Evolutionary conservation across 1,284 basidiomycete species (phyloP), one percentile per base, ranked within the genome.

Genomic region (Fomitopsis pinicola): DNA sequence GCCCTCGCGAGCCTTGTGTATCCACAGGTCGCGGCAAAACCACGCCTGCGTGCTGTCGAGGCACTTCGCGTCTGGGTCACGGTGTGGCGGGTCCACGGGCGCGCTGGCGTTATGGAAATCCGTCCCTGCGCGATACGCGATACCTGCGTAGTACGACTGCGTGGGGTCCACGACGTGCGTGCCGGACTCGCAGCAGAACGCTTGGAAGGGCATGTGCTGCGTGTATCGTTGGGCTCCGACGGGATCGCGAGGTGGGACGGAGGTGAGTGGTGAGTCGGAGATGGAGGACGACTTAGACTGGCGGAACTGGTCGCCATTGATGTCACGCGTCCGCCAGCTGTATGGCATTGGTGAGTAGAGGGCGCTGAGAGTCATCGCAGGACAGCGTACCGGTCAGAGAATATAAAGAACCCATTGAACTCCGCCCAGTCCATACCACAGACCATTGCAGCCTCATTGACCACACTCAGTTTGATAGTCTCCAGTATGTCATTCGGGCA

Each of bases 401-500:
- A 97, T 68, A 97, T 95, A 78, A 97, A 98, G 76, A 94, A 92
- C 0, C 94, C 94, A 67, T 95, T 93, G 72, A 95, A 91, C 75
- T 98, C 95, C 28, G 94, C 95, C 95, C 95, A 98, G 73, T 98
- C 95, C 95, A 97, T 97, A 28, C 95, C 94, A 72, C 95, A 97
- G 1, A 97, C 94, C 93, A 98, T 94, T 1, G 94, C 92, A 0
- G 95, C 95, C 67, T 94, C 86, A 72, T 97, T 98, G 42, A 84
- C 82, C 66, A 91, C 82, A 72, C 91, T 93, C 62, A 97, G 89
- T 64, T 94, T 88, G 71, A 97, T 86, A 19, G 92, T 96, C 76
- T 98, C 95, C 59, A 98, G 79, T 54, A 98, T 94, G 73, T 98
- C 95, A 70, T 94, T 96, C 1, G 95, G 95, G 71, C 95, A 98